These are phyloP conservation scores for Amanita pseudoporphyria DNA, from an alignment of 768 basidiomycete species.

Conservation along the genomic window DNA sequence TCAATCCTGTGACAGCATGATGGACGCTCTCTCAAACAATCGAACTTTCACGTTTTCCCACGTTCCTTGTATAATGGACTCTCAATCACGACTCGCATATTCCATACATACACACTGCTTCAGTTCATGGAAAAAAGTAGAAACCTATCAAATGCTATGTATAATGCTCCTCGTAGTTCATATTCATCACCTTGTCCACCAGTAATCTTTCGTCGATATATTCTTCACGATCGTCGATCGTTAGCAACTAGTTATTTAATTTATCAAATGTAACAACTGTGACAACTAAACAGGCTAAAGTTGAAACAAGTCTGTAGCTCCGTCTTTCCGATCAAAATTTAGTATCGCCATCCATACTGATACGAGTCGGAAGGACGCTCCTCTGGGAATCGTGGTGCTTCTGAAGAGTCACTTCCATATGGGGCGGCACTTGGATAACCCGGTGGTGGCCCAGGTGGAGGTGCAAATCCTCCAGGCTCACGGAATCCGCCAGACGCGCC, in stretches of 20 bases:
- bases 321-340: not conserved
- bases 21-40: not conserved
- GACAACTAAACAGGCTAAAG: not conserved
- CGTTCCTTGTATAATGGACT: not conserved
- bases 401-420: conserved; percentile 17
- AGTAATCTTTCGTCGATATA: too few relatives aligned
- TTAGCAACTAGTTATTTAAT: not conserved
- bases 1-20: not conserved
- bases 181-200: too few relatives aligned
- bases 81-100: not conserved
- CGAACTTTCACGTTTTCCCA: not conserved
- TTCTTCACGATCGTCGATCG: not conserved
- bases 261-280: not conserved
- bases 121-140: not conserved
- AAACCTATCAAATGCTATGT: not conserved
- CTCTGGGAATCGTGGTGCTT: conserved; percentile 19
- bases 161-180: not conserved
- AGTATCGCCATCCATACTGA: conserved; percentile 8
- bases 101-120: not conserved
- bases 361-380: conserved; percentile 11
- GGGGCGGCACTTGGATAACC: conserved; percentile 28
- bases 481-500: not conserved
- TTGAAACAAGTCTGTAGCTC: not conserved
- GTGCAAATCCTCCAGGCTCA: conserved; percentile 1
- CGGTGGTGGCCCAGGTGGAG: conserved; percentile 8